Evolutionary conservation across 352 stramenopile species (phyloP).

Genomic region (Phytophthora macrochlamydospora): DNA sequence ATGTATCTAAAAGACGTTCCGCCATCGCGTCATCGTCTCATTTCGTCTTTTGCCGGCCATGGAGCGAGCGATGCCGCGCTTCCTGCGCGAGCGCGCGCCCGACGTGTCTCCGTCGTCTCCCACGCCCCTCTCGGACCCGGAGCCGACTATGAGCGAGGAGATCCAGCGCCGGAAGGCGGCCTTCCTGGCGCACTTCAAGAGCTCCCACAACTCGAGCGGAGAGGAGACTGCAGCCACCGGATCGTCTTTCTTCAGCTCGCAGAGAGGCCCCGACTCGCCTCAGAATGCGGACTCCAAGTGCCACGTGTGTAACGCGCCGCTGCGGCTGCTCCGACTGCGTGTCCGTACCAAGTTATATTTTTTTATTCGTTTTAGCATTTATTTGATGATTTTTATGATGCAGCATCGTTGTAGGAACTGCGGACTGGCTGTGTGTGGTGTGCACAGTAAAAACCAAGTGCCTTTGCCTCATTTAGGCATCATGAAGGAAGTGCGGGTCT

Average conservation of each 20-base stretch:
- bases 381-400: conserved; percentile 6
- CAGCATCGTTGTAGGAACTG: conserved; percentile 78
- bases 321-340: conserved; percentile 55
- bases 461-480: conserved; percentile 74
- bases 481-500: conserved; percentile 77
- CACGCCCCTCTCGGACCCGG: conserved; percentile 12
- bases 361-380: conserved; percentile 3
- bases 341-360: conserved; percentile 32
- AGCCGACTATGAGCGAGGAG: conserved; percentile 41
- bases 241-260: conserved; percentile 11
- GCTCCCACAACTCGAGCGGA: conserved; percentile 13
- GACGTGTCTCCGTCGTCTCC: conserved; percentile 15
- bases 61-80: conserved; percentile 35
- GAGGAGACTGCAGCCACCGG: conserved; percentile 21
- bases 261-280: conserved; percentile 5
- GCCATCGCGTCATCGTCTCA: conserved; percentile 13
- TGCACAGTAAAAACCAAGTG: conserved; percentile 83
- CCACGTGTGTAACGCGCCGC: conserved; percentile 64
- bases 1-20: not conserved
- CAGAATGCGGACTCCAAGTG: conserved; percentile 51
- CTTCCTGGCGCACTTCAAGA: conserved; percentile 56
- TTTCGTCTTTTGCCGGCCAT: conserved; percentile 9
- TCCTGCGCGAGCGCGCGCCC: conserved; percentile 30
- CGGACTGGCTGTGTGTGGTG: conserved; percentile 61
- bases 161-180: conserved; percentile 53